Evolutionary conservation across 768 basidiomycete genomes (phyloP).

Genomic region (Gloeopeniophorella convolvens): DNA sequence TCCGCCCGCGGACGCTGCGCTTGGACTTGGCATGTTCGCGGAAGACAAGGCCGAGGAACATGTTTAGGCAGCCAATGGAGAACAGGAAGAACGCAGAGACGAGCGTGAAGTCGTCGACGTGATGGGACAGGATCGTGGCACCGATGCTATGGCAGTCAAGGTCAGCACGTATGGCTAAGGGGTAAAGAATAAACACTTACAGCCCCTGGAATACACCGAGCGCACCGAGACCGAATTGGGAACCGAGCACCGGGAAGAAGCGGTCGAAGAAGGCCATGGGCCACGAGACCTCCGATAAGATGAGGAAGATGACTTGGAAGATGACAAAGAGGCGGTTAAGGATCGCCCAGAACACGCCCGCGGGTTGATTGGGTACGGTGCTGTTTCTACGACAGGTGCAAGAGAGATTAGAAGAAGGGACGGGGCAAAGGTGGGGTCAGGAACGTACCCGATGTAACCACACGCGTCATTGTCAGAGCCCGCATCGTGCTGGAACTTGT

Average conservation of each 20-base stretch:
- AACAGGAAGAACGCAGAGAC: slow-evolving; percentile 84
- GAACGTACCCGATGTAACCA: slow-evolving; percentile 19
- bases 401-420: not conserved
- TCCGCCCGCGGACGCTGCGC: slow-evolving; percentile 65
- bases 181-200: slow-evolving; percentile 35
- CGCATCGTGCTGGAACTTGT: slow-evolving; percentile 38
- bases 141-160: slow-evolving; percentile 42
- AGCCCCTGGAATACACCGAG: slow-evolving; percentile 85
- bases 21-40: slow-evolving; percentile 57
- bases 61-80: slow-evolving; percentile 76
- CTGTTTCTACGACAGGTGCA: slow-evolving; percentile 41
- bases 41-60: slow-evolving; percentile 76
- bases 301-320: slow-evolving; percentile 72
- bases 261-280: slow-evolving; percentile 71
- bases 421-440: not conserved
- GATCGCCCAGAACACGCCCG: slow-evolving; percentile 88
- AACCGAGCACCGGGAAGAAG: slow-evolving; percentile 83
- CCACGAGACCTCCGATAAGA: slow-evolving; percentile 81
- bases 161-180: slow-evolving; percentile 6
- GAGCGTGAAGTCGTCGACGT: slow-evolving; percentile 74
- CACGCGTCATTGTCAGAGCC: slow-evolving; percentile 37
- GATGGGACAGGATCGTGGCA: slow-evolving; percentile 66
- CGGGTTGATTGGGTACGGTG: slow-evolving; percentile 87
- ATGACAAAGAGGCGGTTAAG: slow-evolving; percentile 84
- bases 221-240: slow-evolving; percentile 78